Percentiles rank a stretch among this genome's conserved stretches.
Conservation (phyloP, 768 basidiomycete species). For the Mycena indigotica region DNA sequence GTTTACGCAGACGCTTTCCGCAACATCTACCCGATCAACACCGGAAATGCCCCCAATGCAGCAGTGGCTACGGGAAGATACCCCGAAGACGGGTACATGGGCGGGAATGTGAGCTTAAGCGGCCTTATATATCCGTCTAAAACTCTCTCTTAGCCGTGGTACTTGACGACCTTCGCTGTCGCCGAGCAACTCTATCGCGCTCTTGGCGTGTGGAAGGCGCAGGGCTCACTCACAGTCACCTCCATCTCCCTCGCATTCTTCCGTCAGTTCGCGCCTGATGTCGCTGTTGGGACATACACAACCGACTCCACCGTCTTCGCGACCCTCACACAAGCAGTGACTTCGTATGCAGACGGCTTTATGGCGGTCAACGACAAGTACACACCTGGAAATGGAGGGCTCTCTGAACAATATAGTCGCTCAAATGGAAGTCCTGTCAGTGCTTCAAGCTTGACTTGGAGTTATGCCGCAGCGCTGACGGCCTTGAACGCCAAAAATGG, state of each 20-base stretch:
- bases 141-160: slow-evolving; percentile 87
- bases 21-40: slow-evolving; percentile 64
- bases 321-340: slow-evolving; percentile 49
- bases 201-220: slow-evolving; percentile 60
- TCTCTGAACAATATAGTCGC: slow-evolving; percentile 66
- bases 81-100: slow-evolving; percentile 55
- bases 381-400: slow-evolving; percentile 61
- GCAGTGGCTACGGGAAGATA: slow-evolving; percentile 63
- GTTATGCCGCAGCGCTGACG: slow-evolving; percentile 69
- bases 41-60: slow-evolving; percentile 48
- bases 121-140: too few relatives aligned
- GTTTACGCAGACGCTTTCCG: slow-evolving; percentile 70
- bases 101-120: slow-evolving; percentile 51
- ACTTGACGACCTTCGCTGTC: slow-evolving; percentile 67
- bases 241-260: slow-evolving; percentile 70
- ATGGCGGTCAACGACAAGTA: slow-evolving; percentile 55
- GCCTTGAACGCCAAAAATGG: slow-evolving; percentile 56
- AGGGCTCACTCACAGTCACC: slow-evolving; percentile 56
- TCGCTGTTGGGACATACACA: slow-evolving; percentile 54
- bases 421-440: slow-evolving; percentile 53
- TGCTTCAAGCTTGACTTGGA: slow-evolving; percentile 75
- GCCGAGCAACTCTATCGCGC: slow-evolving; percentile 79
- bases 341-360: slow-evolving; percentile 68
- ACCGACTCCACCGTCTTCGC: slow-evolving; percentile 49
- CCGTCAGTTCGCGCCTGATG: slow-evolving; percentile 51